Base-by-base conservation (phyloP, 768 basidiomycete genomes). In the Russula dissimulans region DNA sequence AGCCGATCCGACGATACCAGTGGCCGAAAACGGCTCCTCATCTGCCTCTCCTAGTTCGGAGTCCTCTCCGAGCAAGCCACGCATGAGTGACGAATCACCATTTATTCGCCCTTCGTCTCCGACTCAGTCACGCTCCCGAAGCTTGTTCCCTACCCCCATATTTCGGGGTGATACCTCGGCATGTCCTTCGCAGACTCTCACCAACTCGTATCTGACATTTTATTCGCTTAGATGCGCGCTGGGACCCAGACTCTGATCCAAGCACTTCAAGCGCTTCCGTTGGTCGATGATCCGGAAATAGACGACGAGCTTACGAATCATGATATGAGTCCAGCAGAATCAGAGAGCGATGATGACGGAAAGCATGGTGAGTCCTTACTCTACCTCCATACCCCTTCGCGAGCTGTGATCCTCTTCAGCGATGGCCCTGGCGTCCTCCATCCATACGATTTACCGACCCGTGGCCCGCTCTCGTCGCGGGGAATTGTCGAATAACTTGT, bases 221-320 rank as follows among this genome's bases (percentile, higher is more conserved):
- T 42, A 51, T 59, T 60, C 59, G 60, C 64, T 41, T 68, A 93
- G 91, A 87, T 93, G 84, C 85, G 89, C 43, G 82, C 85, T 29
- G 91, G 91, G 15, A 93, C 91, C 3, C 91, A 93, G 69, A 89
- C 91, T 3, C 81, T 93, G 52, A 92, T 93, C 42, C 91, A 92
- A 73, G 91, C 89, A 4, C 77, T 93, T 14, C 91, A 92, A 67
- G 91, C 89, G 2, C 77, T 92, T 44, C 91, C 91, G 18, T 89
- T 85, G 86, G 78, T 80, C 38, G 83, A 84, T 43, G 80, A 79
- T 60, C 77, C 80, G 9, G 87, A 91, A 63, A 83, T 83, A 57
- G 85, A 86, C 36, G 86, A 87, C 43, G 88, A 85, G 50, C 71
- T 77, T 32, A 67, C 76, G 11, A 71, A 75, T 60, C 76, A 76